phyloP scores from a whole-genome alignment of 805 yeast genomes.

The Saturnispora kantuleensis region DNA sequence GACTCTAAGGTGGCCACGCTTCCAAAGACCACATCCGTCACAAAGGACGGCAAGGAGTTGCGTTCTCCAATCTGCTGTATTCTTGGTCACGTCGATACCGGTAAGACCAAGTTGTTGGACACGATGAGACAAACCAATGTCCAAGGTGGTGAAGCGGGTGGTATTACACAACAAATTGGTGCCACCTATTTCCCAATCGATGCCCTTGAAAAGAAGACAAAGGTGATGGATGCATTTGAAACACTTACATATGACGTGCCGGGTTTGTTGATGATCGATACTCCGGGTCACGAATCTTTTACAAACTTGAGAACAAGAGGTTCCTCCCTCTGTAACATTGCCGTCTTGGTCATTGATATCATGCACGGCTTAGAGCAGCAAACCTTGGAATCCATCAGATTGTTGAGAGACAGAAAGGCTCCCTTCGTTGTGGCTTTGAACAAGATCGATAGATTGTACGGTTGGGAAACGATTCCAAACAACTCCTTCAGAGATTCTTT shows the following conservation, averaged over 20 bases:
- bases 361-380: conserved; percentile 99
- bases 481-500: conserved; percentile 94
- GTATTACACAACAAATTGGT: conserved; percentile 99
- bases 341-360: conserved; percentile 94
- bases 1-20: not conserved
- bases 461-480: conserved; percentile 86
- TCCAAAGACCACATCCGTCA: conserved; percentile 15
- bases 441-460: conserved; percentile 95
- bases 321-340: conserved; percentile 97
- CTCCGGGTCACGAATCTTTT: conserved; percentile 99
- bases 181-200: conserved; percentile 98
- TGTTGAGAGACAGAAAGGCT: conserved; percentile 93
- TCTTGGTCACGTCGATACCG: conserved; percentile 99
- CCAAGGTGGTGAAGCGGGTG: conserved; percentile 99
- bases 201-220: conserved; percentile 84
- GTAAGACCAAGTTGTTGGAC: conserved; percentile 94
- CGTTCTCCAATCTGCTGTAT: conserved; percentile 99
- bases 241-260: conserved; percentile 89
- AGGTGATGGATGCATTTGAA: conserved; percentile 80
- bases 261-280: conserved; percentile 91
- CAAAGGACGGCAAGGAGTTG: conserved; percentile 36
- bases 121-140: conserved; percentile 98
- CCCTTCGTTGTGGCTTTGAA: conserved; percentile 96
- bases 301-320: conserved; percentile 97
- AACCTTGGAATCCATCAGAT: conserved; percentile 85